Conservation (phyloP, 163 green algal species). For the Chlamydomonas reinhardtii region DNA sequence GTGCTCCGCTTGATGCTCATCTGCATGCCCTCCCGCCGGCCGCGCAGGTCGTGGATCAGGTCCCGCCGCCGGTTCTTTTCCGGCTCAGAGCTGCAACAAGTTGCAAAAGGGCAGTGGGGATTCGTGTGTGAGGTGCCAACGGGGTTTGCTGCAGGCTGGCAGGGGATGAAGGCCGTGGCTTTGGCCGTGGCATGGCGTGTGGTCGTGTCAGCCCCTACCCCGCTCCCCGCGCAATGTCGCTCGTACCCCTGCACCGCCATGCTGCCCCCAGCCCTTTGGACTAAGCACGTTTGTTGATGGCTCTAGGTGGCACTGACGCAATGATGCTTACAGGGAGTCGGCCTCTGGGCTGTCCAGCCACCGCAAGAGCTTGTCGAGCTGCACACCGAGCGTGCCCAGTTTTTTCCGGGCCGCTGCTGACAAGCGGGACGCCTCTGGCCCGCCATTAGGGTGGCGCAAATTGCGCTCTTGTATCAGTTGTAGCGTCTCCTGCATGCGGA, state of each 20-base stretch:
- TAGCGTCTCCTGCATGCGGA: conserved; percentile 70
- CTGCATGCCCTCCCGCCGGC: conserved; percentile 84
- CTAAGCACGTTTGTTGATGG: too few species aligned
- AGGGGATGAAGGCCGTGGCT: too few species aligned
- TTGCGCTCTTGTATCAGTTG: conserved; percentile 90
- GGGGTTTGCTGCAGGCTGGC: not conserved
- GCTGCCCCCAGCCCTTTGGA: too few species aligned
- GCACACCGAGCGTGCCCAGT: conserved; percentile 81
- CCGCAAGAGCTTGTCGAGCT: conserved; percentile 77
- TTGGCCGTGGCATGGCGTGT: too few species aligned
- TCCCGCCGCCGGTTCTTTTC: conserved; percentile 88
- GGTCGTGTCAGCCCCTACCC: too few species aligned
- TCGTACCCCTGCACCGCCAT: too few species aligned
- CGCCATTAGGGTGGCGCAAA: conserved; percentile 72
- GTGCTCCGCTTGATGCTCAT: conserved; percentile 72
- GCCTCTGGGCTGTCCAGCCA: conserved; percentile 74
- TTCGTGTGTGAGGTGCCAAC: too few species aligned
- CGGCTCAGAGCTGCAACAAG: conserved; percentile 80
- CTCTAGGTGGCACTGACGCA: too few species aligned
- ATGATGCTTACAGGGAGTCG: conserved; percentile 71
- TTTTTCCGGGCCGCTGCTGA: conserved; percentile 86
- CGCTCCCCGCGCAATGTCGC: too few species aligned
- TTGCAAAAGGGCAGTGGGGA: too few species aligned
- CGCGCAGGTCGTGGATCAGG: conserved; percentile 78
- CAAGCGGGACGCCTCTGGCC: conserved; percentile 85